Evolutionary conservation across 2,329 filamentous ascomycete species (phyloP).

Genomic region (Fusarium incarnatum): DNA sequence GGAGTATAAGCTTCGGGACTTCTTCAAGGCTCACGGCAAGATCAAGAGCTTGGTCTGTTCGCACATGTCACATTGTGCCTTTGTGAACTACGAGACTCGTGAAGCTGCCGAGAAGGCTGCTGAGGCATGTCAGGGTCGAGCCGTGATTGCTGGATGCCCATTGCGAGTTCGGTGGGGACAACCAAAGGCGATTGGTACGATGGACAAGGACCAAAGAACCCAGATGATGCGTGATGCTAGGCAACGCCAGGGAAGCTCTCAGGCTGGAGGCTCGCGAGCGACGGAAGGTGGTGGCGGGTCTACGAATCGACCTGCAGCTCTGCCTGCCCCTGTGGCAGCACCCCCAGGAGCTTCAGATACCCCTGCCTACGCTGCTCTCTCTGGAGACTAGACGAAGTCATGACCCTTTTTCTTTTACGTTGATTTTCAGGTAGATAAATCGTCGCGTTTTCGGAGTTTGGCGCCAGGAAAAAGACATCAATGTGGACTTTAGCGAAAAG

Average conservation of each 20-base stretch:
- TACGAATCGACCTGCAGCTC: conserved; percentile 40
- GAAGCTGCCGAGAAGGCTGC: conserved; percentile 89
- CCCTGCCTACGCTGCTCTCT: conserved; percentile 82
- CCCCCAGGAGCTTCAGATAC: conserved; percentile 84
- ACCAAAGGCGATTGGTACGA: conserved; percentile 89
- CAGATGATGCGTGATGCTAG: conserved; percentile 81
- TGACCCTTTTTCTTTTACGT: conserved; percentile 34
- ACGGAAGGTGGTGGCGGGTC: conserved; percentile 49
- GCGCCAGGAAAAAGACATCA: conserved; percentile 26
- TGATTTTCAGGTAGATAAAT: conserved; percentile 17
- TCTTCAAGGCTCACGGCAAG: conserved; percentile 89
- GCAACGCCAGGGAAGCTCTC: conserved; percentile 50
- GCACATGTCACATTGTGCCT: conserved; percentile 96
- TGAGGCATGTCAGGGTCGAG: conserved; percentile 84
- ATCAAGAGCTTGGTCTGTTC: conserved; percentile 95
- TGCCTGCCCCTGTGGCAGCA: conserved; percentile 68
- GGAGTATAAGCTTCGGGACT: conserved; percentile 89
- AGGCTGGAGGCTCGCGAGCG: conserved; percentile 36
- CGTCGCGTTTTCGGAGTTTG: conserved; percentile 46
- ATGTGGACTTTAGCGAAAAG: conserved; percentile 36
- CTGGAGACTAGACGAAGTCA: conserved; percentile 72
- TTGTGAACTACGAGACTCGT: conserved; percentile 91
- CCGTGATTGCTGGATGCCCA: conserved; percentile 90
- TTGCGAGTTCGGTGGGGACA: conserved; percentile 91
- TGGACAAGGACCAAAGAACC: conserved; percentile 87